Conservation (phyloP, 352 stramenopile genomes). For the Pythium insidiosum region DNA sequence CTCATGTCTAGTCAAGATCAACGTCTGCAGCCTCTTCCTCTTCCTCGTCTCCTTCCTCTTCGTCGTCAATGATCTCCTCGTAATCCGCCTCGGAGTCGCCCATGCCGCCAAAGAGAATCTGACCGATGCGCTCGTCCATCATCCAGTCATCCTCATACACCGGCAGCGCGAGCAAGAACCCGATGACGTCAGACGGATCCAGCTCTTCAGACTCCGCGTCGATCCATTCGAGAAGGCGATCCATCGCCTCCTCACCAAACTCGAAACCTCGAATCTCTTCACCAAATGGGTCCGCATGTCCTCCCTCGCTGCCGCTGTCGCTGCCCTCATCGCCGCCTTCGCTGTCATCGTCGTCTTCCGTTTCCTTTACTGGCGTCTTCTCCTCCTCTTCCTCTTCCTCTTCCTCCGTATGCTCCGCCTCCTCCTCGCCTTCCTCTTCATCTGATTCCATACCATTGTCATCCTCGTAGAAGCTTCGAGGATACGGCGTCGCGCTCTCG, state of each 20-base stretch:
- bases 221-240: constrained; percentile 39
- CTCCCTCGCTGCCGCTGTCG: constrained; percentile 9
- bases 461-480: constrained; percentile 69
- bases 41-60: constrained; percentile 22
- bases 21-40: constrained; percentile 12
- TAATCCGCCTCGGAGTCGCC: constrained; percentile 18
- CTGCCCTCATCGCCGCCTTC: constrained; percentile 8
- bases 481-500: constrained; percentile 40
- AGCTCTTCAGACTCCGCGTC: constrained; percentile 35
- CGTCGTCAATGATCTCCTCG: constrained; percentile 17
- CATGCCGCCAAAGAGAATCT: constrained; percentile 53
- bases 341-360: constrained; percentile 8
- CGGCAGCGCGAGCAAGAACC: constrained; percentile 64
- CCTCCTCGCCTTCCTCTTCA: constrained; percentile 15
- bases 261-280: constrained; percentile 47
- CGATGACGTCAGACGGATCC: constrained; percentile 46
- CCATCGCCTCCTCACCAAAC: constrained; percentile 49
- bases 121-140: constrained; percentile 65
- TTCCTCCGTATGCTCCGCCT: constrained; percentile 7
- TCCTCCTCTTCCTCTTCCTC: constrained; percentile 4
- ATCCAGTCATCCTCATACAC: constrained; percentile 73
- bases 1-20: constrained; percentile 12
- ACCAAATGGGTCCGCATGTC: constrained; percentile 28
- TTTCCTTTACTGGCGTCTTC: neutral
- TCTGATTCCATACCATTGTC: constrained; percentile 23